phyloP scores from a whole-genome alignment of 352 stramenopile species.

The Thalassiosira delicatula region DNA sequence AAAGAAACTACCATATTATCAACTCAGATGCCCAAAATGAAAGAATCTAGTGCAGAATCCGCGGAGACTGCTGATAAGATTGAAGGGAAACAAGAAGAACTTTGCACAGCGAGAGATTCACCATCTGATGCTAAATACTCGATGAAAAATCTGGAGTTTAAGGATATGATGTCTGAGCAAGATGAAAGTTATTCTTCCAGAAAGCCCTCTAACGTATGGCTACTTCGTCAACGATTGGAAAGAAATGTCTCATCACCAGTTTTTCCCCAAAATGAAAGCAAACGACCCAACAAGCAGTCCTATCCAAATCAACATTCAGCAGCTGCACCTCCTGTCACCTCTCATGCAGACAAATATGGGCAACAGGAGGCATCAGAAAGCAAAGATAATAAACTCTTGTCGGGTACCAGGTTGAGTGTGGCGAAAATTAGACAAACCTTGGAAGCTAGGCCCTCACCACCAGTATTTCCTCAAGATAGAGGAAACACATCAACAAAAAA shows the following conservation, averaged over 20 bases:
- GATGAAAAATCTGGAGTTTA: no score
- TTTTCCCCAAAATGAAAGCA: neutral
- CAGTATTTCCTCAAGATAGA: slow-evolving; percentile 13
- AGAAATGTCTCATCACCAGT: neutral
- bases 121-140: no score
- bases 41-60: slow-evolving; percentile 24
- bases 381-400: no score
- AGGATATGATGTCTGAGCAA: no score
- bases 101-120: slow-evolving; percentile 2
- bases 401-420: slow-evolving; percentile 6
- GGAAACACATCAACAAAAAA: neutral
- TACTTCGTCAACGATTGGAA: slow-evolving; percentile 11
- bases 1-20: slow-evolving; percentile 5
- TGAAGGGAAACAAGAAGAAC: slow-evolving; percentile 15
- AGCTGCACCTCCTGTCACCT: no score
- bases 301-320: no score
- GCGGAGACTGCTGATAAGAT: slow-evolving; percentile 15
- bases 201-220: no score
- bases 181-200: no score
- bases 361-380: no score
- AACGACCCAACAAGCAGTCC: no score
- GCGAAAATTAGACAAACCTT: slow-evolving; percentile 10
- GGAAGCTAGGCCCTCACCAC: slow-evolving; percentile 1
- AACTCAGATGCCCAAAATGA: neutral
- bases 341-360: no score